Conservation (phyloP, 495 filamentous ascomycete genomes). For the Geoglossum glabrum region DNA sequence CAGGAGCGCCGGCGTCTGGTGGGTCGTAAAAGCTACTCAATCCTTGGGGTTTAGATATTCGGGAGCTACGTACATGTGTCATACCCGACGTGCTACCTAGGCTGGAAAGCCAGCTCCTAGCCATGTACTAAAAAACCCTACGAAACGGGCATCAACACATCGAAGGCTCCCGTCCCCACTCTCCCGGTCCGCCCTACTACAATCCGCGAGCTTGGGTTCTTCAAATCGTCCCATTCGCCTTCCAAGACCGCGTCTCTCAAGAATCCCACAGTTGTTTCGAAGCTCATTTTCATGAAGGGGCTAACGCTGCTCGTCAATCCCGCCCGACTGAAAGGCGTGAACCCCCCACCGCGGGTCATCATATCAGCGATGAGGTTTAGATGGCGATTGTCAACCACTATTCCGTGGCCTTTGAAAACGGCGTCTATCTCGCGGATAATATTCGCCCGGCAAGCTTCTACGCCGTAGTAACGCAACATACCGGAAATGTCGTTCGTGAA, state of each 20-base stretch:
- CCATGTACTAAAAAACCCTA: slow-evolving; percentile 8
- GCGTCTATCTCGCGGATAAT: slow-evolving; percentile 73
- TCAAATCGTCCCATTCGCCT: slow-evolving; percentile 73
- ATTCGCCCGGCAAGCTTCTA: slow-evolving; percentile 71
- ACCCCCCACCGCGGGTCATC: slow-evolving; percentile 81
- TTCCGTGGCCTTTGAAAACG: slow-evolving; percentile 84
- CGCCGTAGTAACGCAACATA: slow-evolving; percentile 69
- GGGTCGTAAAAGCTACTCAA: too few species aligned
- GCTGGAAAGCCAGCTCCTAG: background rate
- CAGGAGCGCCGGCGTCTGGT: too few species aligned
- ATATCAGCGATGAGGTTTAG: slow-evolving; percentile 89
- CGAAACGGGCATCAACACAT: slow-evolving; percentile 53
- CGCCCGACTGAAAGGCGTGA: slow-evolving; percentile 76
- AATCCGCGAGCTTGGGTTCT: slow-evolving; percentile 68
- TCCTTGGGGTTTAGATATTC: background rate
- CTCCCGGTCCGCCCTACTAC: slow-evolving; percentile 64
- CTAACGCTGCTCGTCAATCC: slow-evolving; percentile 65
- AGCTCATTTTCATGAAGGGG: slow-evolving; percentile 94
- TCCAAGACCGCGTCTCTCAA: slow-evolving; percentile 80
- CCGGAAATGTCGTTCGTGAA: slow-evolving; percentile 83
- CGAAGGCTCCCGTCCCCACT: slow-evolving; percentile 81
- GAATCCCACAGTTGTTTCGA: slow-evolving; percentile 90
- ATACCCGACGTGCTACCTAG: too few species aligned
- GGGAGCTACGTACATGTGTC: background rate
- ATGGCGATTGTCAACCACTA: slow-evolving; percentile 80